Conservation (phyloP, 2,329 filamentous ascomycete genomes). For the Trichoderma pleuroti region DNA sequence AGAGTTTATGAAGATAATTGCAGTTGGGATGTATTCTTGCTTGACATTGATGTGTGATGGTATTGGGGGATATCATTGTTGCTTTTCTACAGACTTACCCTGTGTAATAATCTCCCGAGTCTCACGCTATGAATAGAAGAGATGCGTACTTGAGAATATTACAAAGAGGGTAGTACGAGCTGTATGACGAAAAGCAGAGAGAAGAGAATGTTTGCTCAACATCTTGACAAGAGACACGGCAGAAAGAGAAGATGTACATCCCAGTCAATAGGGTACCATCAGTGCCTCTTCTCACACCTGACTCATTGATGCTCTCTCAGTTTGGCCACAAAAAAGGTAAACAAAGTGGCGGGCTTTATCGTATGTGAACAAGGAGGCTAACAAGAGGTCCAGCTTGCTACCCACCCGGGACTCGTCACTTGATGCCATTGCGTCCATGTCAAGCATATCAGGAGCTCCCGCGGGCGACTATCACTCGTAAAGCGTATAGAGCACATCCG, state of each 20-base stretch:
- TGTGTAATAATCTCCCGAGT: background rate
- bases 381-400: background rate
- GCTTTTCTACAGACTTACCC: background rate
- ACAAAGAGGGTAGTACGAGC: background rate
- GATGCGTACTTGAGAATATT: background rate
- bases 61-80: background rate
- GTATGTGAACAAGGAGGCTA: background rate
- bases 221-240: background rate
- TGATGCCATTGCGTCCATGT: background rate
- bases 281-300: background rate
- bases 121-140: background rate
- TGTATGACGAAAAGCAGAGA: background rate
- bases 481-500: background rate
- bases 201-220: background rate
- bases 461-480: too few relatives aligned
- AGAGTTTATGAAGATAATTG: background rate
- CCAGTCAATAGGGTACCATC: background rate
- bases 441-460: too few relatives aligned
- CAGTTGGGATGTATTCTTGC: background rate
- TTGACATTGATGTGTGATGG: background rate
- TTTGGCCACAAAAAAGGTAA: background rate
- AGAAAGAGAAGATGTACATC: background rate
- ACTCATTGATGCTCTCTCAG: background rate
- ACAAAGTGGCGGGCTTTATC: background rate
- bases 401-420: background rate